Base-by-base conservation (phyloP, 495 filamentous ascomycete species). In the Corynascus novoguineensis region DNA sequence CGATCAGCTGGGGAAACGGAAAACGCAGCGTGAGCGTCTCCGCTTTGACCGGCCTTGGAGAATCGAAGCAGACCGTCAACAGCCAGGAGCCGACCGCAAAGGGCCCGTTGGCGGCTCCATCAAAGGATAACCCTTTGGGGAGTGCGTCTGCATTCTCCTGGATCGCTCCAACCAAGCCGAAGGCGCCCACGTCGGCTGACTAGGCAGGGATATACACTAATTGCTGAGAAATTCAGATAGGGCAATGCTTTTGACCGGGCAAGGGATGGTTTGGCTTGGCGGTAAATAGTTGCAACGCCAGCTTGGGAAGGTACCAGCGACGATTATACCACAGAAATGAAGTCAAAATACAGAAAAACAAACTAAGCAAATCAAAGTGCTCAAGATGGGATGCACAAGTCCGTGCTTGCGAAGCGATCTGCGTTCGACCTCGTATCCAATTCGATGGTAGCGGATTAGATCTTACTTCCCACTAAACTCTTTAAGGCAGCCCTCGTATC, bases 111-210 rank as follows among this genome's bases (percentile, higher is more conserved):
- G 50, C 65, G 42, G 71, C 74, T 44, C 68, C 73, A 61, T 72
- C 77, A 9, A 71, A 72, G 34, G 69, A 84, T 22, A 97, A 97
- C 68, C 92, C 93, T 3, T 78, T 97, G 37, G 93, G 93, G 11
- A 86, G 88, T 34, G 93, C 88, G n/a, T 92, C 90, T 24, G 93
- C 93, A 14, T 98, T 98, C 75, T 81, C 87, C n/a, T 98, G 92
- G 91, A 83, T 97, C 71, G 75, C 66, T 28, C 54, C 68, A 37
- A 61, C 50, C 42, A 74, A 75, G 66, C 58, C 71, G 11, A 75
- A 70, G 61, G 64, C 72, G 29, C 63, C 73, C 1, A 60, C 70
- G 6, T 4, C 63, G 41, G 64, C 65, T 10, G 71, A 75, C 41
- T 74, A 65, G 38, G 29, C n/a, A n/a, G 25, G 7, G 8, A 19